Percentiles rank a stretch among this genome's conserved stretches.
phyloP scores from a whole-genome alignment of 306 rosid species.

The Crotalaria pallida region DNA sequence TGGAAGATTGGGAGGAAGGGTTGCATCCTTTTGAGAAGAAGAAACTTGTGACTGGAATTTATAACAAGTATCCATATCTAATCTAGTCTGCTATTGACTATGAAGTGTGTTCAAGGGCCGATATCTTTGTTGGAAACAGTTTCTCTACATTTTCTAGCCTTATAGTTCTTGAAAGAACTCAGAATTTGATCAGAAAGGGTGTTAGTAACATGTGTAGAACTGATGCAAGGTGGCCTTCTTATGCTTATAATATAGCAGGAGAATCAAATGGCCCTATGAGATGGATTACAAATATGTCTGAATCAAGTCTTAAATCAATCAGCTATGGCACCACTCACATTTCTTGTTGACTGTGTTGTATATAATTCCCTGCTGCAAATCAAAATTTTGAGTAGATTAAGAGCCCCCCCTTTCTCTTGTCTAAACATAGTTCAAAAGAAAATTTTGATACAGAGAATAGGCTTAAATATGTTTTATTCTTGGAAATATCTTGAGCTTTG shows the following conservation, averaged over 20 bases:
- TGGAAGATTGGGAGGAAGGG: slow-evolving; percentile 64
- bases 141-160: slow-evolving; percentile 93
- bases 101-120: slow-evolving; percentile 79
- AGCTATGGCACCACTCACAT: slow-evolving; percentile 74
- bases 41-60: slow-evolving; percentile 52
- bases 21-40: slow-evolving; percentile 74
- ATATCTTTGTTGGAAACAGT: slow-evolving; percentile 84
- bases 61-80: slow-evolving; percentile 69
- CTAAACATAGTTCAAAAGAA: not conserved
- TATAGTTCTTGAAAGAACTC: slow-evolving; percentile 79
- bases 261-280: slow-evolving; percentile 55
- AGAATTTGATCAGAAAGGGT: slow-evolving; percentile 49
- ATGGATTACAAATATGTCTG: slow-evolving; percentile 78
- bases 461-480: too few species aligned
- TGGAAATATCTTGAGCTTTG: too few species aligned
- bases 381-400: slow-evolving; percentile 6
- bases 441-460: not conserved
- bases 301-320: slow-evolving; percentile 56
- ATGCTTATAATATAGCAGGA: slow-evolving; percentile 68
- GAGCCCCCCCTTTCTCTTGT: not conserved
- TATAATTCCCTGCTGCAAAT: not conserved
- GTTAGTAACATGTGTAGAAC: slow-evolving; percentile 34
- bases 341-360: slow-evolving; percentile 35
- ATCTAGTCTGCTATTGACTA: slow-evolving; percentile 89
- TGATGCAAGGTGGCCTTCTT: slow-evolving; percentile 72